These are phyloP conservation scores for Ensete glaucum DNA, from an alignment of 176 grass and related monocot genomes.

Conservation along the genomic window DNA sequence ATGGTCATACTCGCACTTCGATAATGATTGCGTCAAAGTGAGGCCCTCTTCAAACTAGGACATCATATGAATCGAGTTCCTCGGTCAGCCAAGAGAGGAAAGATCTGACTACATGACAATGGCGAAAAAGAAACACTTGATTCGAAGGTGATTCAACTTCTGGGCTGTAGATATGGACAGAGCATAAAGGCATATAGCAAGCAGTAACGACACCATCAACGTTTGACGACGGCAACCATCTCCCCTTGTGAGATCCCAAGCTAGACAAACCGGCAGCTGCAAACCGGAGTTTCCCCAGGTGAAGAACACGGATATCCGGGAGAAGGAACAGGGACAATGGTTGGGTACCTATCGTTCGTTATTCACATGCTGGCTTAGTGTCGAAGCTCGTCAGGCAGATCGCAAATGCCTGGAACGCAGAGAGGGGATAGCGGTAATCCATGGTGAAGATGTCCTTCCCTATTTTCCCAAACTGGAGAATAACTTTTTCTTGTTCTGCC, in stretches of 20 bases:
- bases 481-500: conserved; percentile 72
- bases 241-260: neutral
- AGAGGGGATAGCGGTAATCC: conserved; percentile 91
- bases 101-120: neutral
- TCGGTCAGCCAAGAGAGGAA: neutral
- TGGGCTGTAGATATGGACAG: neutral
- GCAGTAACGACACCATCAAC: neutral
- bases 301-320: neutral
- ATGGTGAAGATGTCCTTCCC: conserved; percentile 99
- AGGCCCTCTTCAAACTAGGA: neutral
- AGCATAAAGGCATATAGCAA: neutral
- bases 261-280: neutral
- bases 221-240: neutral
- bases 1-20: neutral
- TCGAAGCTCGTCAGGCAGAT: conserved; percentile 98
- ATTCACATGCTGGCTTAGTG: conserved; percentile 94
- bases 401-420: conserved; percentile 81
- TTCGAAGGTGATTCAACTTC: neutral
- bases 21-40: neutral
- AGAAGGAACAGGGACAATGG: neutral
- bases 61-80: neutral
- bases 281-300: neutral
- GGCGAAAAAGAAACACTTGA: neutral
- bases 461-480: conserved; percentile 93
- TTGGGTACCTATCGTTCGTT: conserved; percentile 13